phyloP scores from a whole-genome alignment of 2,329 filamentous ascomycete species.

The Ophiostoma himal-ulmi region DNA sequence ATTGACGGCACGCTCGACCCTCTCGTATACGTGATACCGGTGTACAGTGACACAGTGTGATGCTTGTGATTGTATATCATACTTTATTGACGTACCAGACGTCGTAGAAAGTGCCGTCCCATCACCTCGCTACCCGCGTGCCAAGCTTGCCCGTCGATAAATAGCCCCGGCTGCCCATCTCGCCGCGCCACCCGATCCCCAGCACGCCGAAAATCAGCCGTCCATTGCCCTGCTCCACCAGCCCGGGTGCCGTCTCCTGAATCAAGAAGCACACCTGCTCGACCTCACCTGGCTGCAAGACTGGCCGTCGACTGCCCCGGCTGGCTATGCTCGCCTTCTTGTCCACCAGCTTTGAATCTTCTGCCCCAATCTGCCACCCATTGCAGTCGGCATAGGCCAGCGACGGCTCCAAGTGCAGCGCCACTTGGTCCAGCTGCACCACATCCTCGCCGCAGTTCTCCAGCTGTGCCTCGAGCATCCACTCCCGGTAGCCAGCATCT shows the following conservation, averaged over 20 bases:
- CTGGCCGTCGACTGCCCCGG: slow-evolving; percentile 38
- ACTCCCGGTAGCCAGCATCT: slow-evolving; percentile 41
- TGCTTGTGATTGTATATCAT: not conserved
- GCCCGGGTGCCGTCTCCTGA: slow-evolving; percentile 38
- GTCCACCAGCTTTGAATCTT: not conserved
- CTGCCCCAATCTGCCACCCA: slow-evolving; percentile 18
- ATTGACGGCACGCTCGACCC: not conserved
- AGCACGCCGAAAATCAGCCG: slow-evolving; percentile 67
- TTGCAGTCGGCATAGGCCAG: slow-evolving; percentile 52
- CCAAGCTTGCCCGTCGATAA: slow-evolving; percentile 80
- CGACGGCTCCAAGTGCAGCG: slow-evolving; percentile 48
- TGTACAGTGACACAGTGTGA: not conserved
- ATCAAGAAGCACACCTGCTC: slow-evolving; percentile 62
- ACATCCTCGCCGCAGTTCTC: slow-evolving; percentile 87
- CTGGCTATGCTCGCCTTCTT: slow-evolving; percentile 29
- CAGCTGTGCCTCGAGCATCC: slow-evolving; percentile 86
- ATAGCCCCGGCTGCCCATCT: slow-evolving; percentile 84
- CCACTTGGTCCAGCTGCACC: slow-evolving; percentile 67
- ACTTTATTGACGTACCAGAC: not conserved
- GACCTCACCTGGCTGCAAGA: slow-evolving; percentile 57
- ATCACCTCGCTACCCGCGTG: slow-evolving; percentile 35
- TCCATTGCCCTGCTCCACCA: slow-evolving; percentile 35
- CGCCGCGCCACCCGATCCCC: slow-evolving; percentile 79
- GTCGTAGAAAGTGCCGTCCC: not conserved
- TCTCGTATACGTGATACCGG: not conserved